Conservation (phyloP, 805 yeast genomes). For the Cyberlindnera veronae region DNA sequence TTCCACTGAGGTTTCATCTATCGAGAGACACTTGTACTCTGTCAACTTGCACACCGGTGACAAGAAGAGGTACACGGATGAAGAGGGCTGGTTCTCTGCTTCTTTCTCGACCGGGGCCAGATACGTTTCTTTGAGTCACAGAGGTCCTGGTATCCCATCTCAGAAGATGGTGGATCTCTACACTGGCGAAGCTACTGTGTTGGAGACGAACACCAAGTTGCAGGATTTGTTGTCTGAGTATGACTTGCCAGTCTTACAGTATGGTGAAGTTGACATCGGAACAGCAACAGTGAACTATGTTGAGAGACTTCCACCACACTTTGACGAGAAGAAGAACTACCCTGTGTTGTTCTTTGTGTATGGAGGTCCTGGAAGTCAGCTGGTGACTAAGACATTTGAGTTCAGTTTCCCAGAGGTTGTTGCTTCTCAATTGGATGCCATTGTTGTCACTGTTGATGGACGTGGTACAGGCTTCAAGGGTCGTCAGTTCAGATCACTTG, state of each 20-base stretch:
- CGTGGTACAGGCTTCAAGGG: conserved; percentile 95
- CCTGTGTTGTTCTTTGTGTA: conserved; percentile 89
- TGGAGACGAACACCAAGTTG: conserved; percentile 42
- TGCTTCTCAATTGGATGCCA: conserved; percentile 72
- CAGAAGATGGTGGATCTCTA: conserved; percentile 66
- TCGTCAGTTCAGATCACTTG: conserved; percentile 68
- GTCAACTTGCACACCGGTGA: conserved; percentile 50
- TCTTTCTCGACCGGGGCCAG: conserved; percentile 80
- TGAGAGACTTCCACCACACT: conserved; percentile 76
- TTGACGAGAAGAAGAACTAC: conserved; percentile 52
- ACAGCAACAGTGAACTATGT: conserved; percentile 52
- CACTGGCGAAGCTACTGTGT: conserved; percentile 27
- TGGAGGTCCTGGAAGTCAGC: conserved; percentile 95
- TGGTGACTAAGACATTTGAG: conserved; percentile 59
- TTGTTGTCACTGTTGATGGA: conserved; percentile 95
- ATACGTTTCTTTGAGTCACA: conserved; percentile 63
- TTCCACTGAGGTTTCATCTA: conserved; percentile 73
- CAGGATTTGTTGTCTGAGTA: conserved; percentile 37
- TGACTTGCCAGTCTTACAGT: conserved; percentile 53
- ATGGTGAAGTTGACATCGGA: conserved; percentile 52
- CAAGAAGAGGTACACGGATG: conserved; percentile 32
- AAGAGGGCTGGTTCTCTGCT: conserved; percentile 63
- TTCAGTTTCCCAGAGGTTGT: conserved; percentile 70
- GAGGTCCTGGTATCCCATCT: conserved; percentile 78
- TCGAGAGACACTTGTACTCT: conserved; percentile 79